A percentile compares a stretch with the other conserved stretches of the same genome.
Evolutionary conservation across 1,139 yeast genomes (phyloP).

Genomic region (Nadsonia commutata): DNA sequence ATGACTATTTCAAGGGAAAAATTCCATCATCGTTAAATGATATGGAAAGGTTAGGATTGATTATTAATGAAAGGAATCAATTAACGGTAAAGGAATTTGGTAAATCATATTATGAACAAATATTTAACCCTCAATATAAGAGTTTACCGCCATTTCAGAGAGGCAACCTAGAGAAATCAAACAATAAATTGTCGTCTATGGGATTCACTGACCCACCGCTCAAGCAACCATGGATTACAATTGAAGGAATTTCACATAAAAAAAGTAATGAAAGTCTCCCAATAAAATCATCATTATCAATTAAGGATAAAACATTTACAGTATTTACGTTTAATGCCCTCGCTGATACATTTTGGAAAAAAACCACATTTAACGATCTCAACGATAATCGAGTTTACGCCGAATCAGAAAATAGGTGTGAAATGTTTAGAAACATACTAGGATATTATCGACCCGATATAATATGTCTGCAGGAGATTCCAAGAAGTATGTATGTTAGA

Average conservation of each 20-base stretch:
- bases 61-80: background rate
- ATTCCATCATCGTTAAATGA: background rate
- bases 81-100: background rate
- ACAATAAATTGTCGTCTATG: background rate
- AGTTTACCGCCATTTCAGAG: background rate
- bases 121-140: background rate
- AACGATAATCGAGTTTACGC: background rate
- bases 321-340: background rate
- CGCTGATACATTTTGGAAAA: background rate
- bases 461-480: background rate
- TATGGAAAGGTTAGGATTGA: background rate
- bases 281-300: background rate
- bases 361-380: background rate
- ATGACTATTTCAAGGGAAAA: background rate
- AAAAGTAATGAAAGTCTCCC: too few relatives aligned
- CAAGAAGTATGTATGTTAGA: background rate
- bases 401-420: background rate
- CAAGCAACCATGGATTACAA: background rate
- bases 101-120: background rate
- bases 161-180: background rate
- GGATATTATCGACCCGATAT: background rate
- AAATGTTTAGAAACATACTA: background rate
- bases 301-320: background rate
- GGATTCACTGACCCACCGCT: background rate
- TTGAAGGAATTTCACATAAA: background rate